Evolutionary conservation across 2,329 filamentous ascomycete species (phyloP), one percentile per base, ranked within the genome.

Genomic region (Stagonosporopsis chrysanthemi): DNA sequence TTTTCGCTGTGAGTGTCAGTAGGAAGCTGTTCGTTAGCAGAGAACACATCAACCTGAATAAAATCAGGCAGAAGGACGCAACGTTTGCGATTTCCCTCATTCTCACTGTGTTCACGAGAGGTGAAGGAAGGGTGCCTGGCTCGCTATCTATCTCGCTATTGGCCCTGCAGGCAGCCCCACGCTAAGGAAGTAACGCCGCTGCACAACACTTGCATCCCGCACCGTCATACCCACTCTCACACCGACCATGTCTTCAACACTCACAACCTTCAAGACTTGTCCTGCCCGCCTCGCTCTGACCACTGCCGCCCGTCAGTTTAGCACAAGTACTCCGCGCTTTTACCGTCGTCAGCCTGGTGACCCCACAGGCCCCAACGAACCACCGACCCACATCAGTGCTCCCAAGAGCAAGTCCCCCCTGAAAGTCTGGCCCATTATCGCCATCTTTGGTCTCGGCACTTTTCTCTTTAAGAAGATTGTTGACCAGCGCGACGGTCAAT

Each of bases 401-500:
- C 62, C 79, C 22, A 66, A 58, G 36, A 72, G 79, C 50, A 80
- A 75, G 61, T 77, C 67, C 26, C 74, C 74, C 24, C 69, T 78
- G 56, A 76, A 74, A 57, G 68, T 78, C 65, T 78, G 75, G 75
- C 80, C 81, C 23, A 76, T 83, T 43, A 62, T 82, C 56, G 70
- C 73, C 66, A 82, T 83, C 68, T 80, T 83, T 70, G 75, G 66
- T 52, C 61, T 75, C 31, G 81, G 81, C 60, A 79, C 75, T 42
- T 76, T 75, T 49, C 69, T 79, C 50, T 83, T 83, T 73, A 79
- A 78, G 66, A 74, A 74, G 61, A 75, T 83, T 44, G 75, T 79
- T 36, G 80, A 82, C 58, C 72, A 78, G 59, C 71, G 80, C 41
- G 74, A 77, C 60, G 80, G 77, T 26, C 56, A 73, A 45, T 72